Base-by-base conservation (phyloP, 805 yeast genomes). In the Phaffomyces thermotolerans region DNA sequence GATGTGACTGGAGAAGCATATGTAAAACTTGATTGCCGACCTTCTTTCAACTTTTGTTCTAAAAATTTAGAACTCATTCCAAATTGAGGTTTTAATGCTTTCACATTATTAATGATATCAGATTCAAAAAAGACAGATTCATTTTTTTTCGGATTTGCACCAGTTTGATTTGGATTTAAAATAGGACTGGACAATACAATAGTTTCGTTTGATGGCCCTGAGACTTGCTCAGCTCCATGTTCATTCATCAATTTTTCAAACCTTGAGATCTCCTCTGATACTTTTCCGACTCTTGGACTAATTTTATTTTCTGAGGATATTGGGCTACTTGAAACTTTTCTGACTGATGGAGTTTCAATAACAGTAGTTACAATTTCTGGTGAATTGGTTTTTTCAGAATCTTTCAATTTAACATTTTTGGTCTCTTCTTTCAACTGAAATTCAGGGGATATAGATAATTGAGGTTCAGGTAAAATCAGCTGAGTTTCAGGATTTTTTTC, bases 231-330 rank as follows among this genome's bases (percentile, higher is more conserved):
- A 13, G n/a, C 33, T n/a, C 48, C 56, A 4, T 41, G 46, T 34
- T 46, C 50, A 40, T 37, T 56, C 32, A 56, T 39, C 18, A 63
- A 32, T 30, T 51, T 54, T 46, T 66, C 69, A 55, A 64, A 59
- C 23, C 51, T 52, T 18, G 48, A 53, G 4, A 65, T 57, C 36
- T 62, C 64, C 30, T 60, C 62, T 18, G 52, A 36, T 1, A 60
- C 61, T 34, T 55, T 59, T 2, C 57, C 50, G 10, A 10, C 29
- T 34, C 45, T 54, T 17, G 60, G 53, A 42, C 51, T 56, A n/a
- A 31, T 35, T 20, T 42, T 48, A 18, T 33, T 27, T 22, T 35
- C 33, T 27, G 40, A 40, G 7, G 46, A 47, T 1, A 36, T 18
- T 24, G 45, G 40, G n/a, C 43, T 32, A 29, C 33, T 23, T 12